Base-by-base conservation (phyloP, 371 early-diverging fungal species). In the Zopfochytrium polystomum region DNA sequence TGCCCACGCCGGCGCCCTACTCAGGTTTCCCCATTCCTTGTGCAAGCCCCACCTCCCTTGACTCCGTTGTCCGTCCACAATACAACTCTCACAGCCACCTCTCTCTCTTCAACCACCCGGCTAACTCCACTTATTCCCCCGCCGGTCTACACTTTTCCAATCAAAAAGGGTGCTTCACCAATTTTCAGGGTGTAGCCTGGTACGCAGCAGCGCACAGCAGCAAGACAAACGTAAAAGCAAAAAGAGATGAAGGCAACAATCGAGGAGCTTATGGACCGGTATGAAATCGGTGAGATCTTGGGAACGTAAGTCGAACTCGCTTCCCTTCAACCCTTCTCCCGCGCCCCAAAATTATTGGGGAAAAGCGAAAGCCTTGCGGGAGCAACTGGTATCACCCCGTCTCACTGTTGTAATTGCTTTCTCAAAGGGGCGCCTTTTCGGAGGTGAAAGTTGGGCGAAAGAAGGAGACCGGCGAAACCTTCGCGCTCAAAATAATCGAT, bases 401-500 rank as follows among this genome's bases (percentile, higher is more conserved):
- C 91, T 65, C 91, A 89, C 70, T 80, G 88, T 62, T 91, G 91
- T 58, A 86, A 33, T 26, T 18, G 13, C n/a, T 15, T 33, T 51
- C 18, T 13, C 22, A n/a, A 52, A 81, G 82, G 7, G 91, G 91
- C 23, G 87, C 91, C 0, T 90, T 90, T 72, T 87, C 87, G 30
- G 87, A 88, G 43, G 91, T 90, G 57, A 87, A 86, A 67, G 70
- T 81, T 43, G 83, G 79, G 31, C 70, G 67, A n/a, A 77, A 88
- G 38, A 66, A 70, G 3, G 55, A 58, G 1, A 80, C 81, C 29
- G 83, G 83, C 27, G 72, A 84, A 44, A 70, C 76, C 4, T 88
- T 73, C 66, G 91, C 91, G 0, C 84, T 90, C 66, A 90, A 90
- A 73, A 88, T 90, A 62, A 86, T 90, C 56, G 83, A 89, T 61